These are phyloP conservation scores for Liquidambar formosana DNA, from an alignment of 164 flowering plant genomes.

Conservation along the genomic window DNA sequence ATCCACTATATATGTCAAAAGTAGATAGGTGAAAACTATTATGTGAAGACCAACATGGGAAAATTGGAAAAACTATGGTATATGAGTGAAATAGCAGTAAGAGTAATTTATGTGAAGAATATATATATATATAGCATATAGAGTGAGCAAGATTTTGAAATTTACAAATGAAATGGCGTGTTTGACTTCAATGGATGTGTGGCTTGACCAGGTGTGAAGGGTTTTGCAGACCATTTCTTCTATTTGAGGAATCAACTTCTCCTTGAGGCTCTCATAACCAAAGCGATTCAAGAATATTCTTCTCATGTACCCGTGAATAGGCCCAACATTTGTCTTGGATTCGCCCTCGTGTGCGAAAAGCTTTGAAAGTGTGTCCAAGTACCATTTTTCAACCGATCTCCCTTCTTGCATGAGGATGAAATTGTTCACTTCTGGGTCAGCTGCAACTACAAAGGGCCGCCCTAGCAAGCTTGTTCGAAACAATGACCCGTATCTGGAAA, in stretches of 20 bases:
- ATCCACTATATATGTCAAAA: too few relatives aligned
- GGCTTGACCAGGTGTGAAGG: conserved; percentile 3
- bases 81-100: too few relatives aligned
- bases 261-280: conserved; percentile 24
- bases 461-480: conserved; percentile 32
- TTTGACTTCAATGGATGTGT: neutral
- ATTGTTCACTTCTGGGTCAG: conserved; percentile 38
- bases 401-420: conserved; percentile 43
- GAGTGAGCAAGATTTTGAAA: too few relatives aligned
- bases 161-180: neutral
- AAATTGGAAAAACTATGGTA: neutral
- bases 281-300: conserved; percentile 16
- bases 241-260: conserved; percentile 14
- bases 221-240: neutral
- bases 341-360: conserved; percentile 12
- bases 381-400: conserved; percentile 32
- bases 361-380: conserved; percentile 27
- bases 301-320: conserved; percentile 28
- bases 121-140: too few relatives aligned
- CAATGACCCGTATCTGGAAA: conserved; percentile 28
- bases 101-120: neutral
- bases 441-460: conserved; percentile 22
- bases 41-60: too few relatives aligned
- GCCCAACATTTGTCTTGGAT: neutral
- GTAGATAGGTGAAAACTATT: too few relatives aligned